Percentiles rank a stretch among this genome's conserved stretches.
phyloP scores from a whole-genome alignment of 2,329 filamentous ascomycete species.

The Berkeleyomyces basicola region DNA sequence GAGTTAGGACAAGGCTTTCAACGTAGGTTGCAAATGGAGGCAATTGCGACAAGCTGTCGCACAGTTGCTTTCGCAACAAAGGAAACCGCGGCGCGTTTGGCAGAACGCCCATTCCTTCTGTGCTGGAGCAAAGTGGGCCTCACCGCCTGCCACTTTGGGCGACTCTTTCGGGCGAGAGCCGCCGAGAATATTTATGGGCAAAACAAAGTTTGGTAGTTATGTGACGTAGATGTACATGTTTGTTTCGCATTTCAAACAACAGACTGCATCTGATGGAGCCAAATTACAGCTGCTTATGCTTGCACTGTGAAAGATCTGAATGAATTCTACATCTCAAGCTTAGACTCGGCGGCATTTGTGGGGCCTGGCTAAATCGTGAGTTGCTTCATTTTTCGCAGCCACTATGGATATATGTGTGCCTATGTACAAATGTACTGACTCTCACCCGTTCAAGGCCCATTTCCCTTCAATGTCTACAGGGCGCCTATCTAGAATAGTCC shows the following conservation, averaged over 20 bases:
- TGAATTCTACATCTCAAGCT: not conserved
- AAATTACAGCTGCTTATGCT: not conserved
- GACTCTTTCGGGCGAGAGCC: not conserved
- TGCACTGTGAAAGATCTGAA: not conserved
- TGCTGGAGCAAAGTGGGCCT: constrained; percentile 15
- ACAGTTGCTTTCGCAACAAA: not conserved
- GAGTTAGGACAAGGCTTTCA: not conserved
- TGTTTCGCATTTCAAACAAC: not conserved
- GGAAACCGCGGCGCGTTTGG: constrained; percentile 10
- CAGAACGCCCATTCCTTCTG: constrained; percentile 1
- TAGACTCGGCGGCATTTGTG: not conserved
- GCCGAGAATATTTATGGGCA: not conserved
- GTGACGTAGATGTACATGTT: not conserved
- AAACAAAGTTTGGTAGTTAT: not conserved
- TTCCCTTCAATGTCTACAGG: not conserved
- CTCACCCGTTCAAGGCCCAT: not conserved
- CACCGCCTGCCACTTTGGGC: constrained; percentile 16
- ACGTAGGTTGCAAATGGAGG: not conserved
- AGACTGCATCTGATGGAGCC: not conserved
- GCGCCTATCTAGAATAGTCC: not conserved
- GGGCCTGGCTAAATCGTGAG: not conserved
- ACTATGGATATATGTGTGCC: no score
- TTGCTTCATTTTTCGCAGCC: not conserved
- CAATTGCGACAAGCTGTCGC: not conserved
- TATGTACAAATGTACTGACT: no score